A percentile compares a stretch with the other conserved stretches of the same genome.
Evolutionary conservation across 805 yeast species (phyloP).

Genomic region (Maudiozyma serrabonitensis): DNA sequence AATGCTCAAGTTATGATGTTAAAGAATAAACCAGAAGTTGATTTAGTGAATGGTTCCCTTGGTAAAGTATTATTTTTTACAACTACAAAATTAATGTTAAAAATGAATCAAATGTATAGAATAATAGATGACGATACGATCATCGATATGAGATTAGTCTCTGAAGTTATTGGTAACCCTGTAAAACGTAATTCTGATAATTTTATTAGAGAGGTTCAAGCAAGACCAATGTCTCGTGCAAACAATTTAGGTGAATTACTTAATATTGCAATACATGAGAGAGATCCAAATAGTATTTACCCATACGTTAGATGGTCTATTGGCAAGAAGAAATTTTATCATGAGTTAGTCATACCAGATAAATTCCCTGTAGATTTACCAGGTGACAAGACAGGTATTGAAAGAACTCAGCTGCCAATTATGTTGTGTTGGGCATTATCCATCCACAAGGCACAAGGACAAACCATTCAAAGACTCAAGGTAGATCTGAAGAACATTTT

Average conservation of each 20-base stretch:
- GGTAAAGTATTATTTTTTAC: conserved; percentile 53
- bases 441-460: conserved; percentile 81
- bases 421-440: conserved; percentile 76
- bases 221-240: conserved; percentile 12
- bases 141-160: conserved; percentile 27
- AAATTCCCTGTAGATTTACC: conserved; percentile 34
- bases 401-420: conserved; percentile 56
- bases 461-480: conserved; percentile 59
- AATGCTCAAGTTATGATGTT: conserved; percentile 94
- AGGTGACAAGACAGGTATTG: conserved; percentile 24
- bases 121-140: conserved; percentile 22
- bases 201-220: conserved; percentile 19
- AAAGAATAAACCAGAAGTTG: conserved; percentile 60
- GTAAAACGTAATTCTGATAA: conserved; percentile 17
- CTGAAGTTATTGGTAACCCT: conserved; percentile 24
- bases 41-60: conserved; percentile 80
- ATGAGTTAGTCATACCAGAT: conserved; percentile 30
- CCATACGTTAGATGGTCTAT: conserved; percentile 30
- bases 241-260: conserved; percentile 12
- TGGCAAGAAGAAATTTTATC: conserved; percentile 18
- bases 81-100: conserved; percentile 18
- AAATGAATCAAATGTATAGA: conserved; percentile 18
- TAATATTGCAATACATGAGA: conserved; percentile 13
- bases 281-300: conserved; percentile 12
- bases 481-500: conserved; percentile 60